Percentiles rank a stretch among this genome's conserved stretches.
Conservation (phyloP, 1,284 basidiomycete genomes). For the Ustilago nuda region DNA sequence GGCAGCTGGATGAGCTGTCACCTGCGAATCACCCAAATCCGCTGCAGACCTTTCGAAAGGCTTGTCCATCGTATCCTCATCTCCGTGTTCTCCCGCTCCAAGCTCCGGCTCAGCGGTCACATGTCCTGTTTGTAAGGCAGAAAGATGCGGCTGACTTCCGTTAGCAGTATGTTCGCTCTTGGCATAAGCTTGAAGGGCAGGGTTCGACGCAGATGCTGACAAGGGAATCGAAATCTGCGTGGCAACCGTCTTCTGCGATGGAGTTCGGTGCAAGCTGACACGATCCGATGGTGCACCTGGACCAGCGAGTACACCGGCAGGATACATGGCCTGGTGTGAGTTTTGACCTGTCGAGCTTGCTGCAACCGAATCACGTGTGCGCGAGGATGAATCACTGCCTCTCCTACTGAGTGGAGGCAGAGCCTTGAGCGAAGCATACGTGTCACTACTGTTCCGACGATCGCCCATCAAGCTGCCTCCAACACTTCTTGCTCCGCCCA, state of each 20-base stretch:
- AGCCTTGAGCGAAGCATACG: slow-evolving; percentile 61
- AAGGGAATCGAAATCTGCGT: slow-evolving; percentile 62
- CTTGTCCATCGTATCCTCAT: slow-evolving; percentile 10
- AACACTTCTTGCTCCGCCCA: slow-evolving; percentile 58
- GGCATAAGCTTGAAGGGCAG: slow-evolving; percentile 34
- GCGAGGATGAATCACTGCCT: slow-evolving; percentile 59
- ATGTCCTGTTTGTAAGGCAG: slow-evolving; percentile 4
- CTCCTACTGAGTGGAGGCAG: slow-evolving; percentile 64
- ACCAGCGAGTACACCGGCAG: slow-evolving; percentile 11
- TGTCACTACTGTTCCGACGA: slow-evolving; percentile 59
- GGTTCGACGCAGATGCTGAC: slow-evolving; percentile 48
- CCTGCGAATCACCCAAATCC: slow-evolving; percentile 15
- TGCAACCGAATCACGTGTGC: slow-evolving; percentile 52
- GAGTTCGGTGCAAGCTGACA: slow-evolving; percentile 57
- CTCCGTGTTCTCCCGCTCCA: neutral
- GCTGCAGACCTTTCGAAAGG: slow-evolving; percentile 6
- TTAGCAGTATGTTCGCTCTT: slow-evolving; percentile 34
- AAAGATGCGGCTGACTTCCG: slow-evolving; percentile 33
- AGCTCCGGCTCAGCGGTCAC: slow-evolving; percentile 17
- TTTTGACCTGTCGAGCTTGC: slow-evolving; percentile 57
- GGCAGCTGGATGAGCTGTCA: slow-evolving; percentile 6
- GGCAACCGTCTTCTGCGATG: slow-evolving; percentile 61
- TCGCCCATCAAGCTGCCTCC: slow-evolving; percentile 63
- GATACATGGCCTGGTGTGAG: slow-evolving; percentile 56
- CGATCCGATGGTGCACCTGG: slow-evolving; percentile 38